A percentile compares a stretch with the other conserved stretches of the same genome.
phyloP scores from a whole-genome alignment of 1,139 yeast genomes.

The Debaryomyces sp. region DNA sequence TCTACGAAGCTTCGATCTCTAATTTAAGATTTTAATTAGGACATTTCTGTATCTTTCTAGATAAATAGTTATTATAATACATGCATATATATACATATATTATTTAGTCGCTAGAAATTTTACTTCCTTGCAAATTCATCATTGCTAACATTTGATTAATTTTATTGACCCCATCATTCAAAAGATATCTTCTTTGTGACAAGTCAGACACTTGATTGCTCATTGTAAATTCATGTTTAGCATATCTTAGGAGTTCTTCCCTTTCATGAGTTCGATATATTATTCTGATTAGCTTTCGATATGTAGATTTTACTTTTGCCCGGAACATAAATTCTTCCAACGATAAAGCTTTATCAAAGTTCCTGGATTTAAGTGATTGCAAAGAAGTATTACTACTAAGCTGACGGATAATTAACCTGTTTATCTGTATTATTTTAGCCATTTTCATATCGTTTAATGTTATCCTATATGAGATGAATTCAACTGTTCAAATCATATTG shows the following conservation, averaged over 20 bases:
- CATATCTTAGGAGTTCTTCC: conserved; percentile 34
- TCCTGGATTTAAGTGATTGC: neutral
- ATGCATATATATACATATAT: neutral
- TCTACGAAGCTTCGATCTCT: conserved; percentile 18
- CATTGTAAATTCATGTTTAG: conserved; percentile 38
- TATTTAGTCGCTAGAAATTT: neutral
- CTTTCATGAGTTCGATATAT: conserved; percentile 42
- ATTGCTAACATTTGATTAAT: conserved; percentile 31
- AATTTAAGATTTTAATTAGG: conserved; percentile 13
- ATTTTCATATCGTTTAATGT: neutral
- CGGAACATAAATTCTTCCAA: conserved; percentile 48
- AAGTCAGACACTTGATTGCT: conserved; percentile 32
- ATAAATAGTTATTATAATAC: neutral
- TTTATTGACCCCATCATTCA: conserved; percentile 35
- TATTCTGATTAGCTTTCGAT: conserved; percentile 36
- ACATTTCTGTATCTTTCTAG: conserved; percentile 1
- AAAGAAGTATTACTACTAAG: neutral
- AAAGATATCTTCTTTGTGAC: conserved; percentile 40
- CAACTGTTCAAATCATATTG: neutral
- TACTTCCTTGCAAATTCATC: conserved; percentile 19
- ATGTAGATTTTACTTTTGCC: conserved; percentile 33
- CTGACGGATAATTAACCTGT: neutral
- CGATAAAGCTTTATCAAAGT: conserved; percentile 24
- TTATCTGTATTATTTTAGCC: neutral
- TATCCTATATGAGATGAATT: neutral